Evolutionary conservation across 495 filamentous ascomycete genomes (phyloP).

Genomic region (Tuber melanosporum): DNA sequence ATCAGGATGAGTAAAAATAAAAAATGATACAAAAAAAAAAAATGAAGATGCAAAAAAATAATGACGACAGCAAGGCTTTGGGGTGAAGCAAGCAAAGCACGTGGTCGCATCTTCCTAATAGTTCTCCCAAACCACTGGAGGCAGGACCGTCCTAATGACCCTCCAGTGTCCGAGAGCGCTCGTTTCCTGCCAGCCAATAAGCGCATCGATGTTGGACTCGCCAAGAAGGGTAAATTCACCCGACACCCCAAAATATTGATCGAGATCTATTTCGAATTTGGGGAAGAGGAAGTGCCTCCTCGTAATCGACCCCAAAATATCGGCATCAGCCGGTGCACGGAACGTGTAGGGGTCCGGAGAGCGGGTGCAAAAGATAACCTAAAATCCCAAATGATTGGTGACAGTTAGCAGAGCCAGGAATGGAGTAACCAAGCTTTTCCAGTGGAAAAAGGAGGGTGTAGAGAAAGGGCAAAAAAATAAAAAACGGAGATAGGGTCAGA

Average conservation of each 20-base stretch:
- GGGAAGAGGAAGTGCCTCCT: constrained; percentile 65
- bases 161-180: constrained; percentile 80
- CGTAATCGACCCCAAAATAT: constrained; percentile 65
- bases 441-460: constrained; percentile 12
- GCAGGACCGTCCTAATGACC: constrained; percentile 81
- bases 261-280: constrained; percentile 60
- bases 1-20: neutral
- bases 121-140: constrained; percentile 72
- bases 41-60: neutral
- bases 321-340: constrained; percentile 57
- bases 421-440: constrained; percentile 29
- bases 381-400: constrained; percentile 10
- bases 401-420: constrained; percentile 29
- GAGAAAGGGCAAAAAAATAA: constrained; percentile 49
- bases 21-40: neutral
- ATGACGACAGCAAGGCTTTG: neutral
- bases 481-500: constrained; percentile 8
- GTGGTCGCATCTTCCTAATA: constrained; percentile 54
- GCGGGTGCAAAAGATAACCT: constrained; percentile 62
- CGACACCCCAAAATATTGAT: constrained; percentile 46
- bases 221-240: constrained; percentile 48
- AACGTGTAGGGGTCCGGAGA: constrained; percentile 53
- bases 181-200: constrained; percentile 63
- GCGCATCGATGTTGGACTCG: constrained; percentile 52
- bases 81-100: neutral